Evolutionary conservation across 2,329 filamentous ascomycete genomes (phyloP).

Genomic region (Fusarium hostae): DNA sequence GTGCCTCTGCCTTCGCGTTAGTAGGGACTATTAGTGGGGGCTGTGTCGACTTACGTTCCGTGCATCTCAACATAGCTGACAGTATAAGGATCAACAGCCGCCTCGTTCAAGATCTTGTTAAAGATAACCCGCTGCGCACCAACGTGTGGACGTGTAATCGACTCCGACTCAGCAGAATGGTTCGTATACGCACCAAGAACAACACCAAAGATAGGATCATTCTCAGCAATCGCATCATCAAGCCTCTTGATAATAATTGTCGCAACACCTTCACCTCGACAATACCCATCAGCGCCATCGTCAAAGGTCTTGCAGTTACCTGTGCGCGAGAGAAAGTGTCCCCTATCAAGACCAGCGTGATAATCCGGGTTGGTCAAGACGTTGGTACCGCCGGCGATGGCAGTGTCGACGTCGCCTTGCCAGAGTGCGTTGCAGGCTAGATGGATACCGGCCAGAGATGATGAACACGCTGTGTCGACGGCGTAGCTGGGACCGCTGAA

Average conservation of each 20-base stretch:
- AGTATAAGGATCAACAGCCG: conserved; percentile 78
- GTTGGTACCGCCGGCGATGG: conserved; percentile 80
- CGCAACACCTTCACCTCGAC: conserved; percentile 61
- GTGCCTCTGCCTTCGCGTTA: conserved; percentile 70
- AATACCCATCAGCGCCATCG: conserved; percentile 70
- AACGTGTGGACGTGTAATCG: conserved; percentile 77
- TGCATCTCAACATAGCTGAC: conserved; percentile 92
- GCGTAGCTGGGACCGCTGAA: conserved; percentile 78
- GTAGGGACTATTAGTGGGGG: too few species aligned
- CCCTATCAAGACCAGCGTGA: conserved; percentile 70
- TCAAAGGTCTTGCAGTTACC: conserved; percentile 60
- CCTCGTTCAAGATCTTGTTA: conserved; percentile 73
- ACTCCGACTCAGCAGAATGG: conserved; percentile 75
- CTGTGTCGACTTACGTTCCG: conserved; percentile 55
- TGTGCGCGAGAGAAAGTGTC: conserved; percentile 70
- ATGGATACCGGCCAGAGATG: conserved; percentile 77
- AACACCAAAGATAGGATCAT: conserved; percentile 73
- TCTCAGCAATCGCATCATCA: conserved; percentile 61
- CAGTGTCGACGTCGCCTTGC: conserved; percentile 80
- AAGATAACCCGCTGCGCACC: conserved; percentile 71
- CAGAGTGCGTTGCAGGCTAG: conserved; percentile 75
- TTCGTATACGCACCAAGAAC: conserved; percentile 74
- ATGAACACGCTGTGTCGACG: conserved; percentile 83
- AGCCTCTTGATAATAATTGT: conserved; percentile 62
- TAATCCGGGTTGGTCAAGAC: conserved; percentile 74